These are phyloP conservation scores for Teratosphaeria epicoccoides DNA, from an alignment of 2,329 filamentous ascomycete species.

Conservation along the genomic window DNA sequence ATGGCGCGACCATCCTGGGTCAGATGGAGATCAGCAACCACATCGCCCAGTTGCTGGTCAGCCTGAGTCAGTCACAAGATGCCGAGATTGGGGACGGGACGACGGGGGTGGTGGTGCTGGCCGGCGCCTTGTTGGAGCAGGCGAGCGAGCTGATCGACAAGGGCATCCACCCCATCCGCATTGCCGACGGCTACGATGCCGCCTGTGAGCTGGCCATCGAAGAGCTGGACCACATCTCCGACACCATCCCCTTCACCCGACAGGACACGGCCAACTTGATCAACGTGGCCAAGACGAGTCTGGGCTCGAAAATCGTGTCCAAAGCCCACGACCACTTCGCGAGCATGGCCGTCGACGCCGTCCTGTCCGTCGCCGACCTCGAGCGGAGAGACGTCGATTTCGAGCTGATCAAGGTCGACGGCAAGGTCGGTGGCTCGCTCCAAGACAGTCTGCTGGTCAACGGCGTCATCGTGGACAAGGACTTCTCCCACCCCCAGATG, in stretches of 20 bases:
- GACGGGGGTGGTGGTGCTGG: conserved; percentile 92
- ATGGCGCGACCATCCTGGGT: conserved; percentile 91
- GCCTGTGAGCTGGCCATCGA: conserved; percentile 93
- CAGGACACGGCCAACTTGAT: conserved; percentile 75
- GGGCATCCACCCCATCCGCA: conserved; percentile 96
- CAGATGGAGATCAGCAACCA: conserved; percentile 99
- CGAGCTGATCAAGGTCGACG: conserved; percentile 97
- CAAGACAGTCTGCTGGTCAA: conserved; percentile 93
- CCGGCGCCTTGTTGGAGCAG: conserved; percentile 89
- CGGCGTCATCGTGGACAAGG: conserved; percentile 98
- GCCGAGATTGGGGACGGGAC: conserved; percentile 98
- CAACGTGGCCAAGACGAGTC: conserved; percentile 88
- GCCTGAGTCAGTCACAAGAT: conserved; percentile 96
- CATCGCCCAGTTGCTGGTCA: conserved; percentile 90
- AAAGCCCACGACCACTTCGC: conserved; percentile 98
- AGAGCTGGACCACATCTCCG: conserved; percentile 86
- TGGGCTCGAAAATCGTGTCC: conserved; percentile 98
- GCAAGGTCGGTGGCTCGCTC: conserved; percentile 87
- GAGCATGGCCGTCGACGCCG: conserved; percentile 92
- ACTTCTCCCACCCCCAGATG: conserved; percentile 99
- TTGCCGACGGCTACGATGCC: conserved; percentile 95
- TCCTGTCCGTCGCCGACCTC: conserved; percentile 89
- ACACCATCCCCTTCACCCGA: conserved; percentile 74
- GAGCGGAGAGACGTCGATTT: conserved; percentile 97
- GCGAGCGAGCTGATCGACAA: conserved; percentile 98